Percentiles rank a stretch among this genome's conserved stretches.
phyloP scores from a whole-genome alignment of 2,329 filamentous ascomycete genomes.

The Pseudonectria buxi region DNA sequence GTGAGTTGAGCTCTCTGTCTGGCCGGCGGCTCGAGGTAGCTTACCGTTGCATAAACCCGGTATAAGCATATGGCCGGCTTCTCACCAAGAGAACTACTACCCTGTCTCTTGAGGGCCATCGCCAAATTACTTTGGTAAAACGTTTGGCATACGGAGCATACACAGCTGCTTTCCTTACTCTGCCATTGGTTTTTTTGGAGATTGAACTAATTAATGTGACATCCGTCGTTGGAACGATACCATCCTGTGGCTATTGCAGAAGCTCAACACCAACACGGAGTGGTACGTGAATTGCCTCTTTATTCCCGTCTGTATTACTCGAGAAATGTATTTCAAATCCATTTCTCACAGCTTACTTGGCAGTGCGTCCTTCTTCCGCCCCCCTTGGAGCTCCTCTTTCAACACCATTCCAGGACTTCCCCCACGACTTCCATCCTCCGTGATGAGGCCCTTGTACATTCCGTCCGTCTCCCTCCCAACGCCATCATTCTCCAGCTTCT shows the following conservation, averaged over 20 bases:
- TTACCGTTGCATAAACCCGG: neutral
- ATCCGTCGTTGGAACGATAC: neutral
- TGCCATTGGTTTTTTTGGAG: too few species aligned
- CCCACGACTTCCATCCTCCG: slow-evolving; percentile 48
- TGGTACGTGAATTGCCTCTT: too few species aligned
- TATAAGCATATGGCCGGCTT: too few species aligned
- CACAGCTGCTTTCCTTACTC: too few species aligned
- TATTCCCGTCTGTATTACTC: too few species aligned
- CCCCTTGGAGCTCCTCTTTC: slow-evolving; percentile 34
- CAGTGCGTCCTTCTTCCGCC: slow-evolving; percentile 10
- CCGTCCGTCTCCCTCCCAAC: slow-evolving; percentile 28
- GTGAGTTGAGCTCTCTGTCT: neutral
- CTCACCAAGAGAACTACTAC: too few species aligned
- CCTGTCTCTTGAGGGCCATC: too few species aligned
- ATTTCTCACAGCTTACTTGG: slow-evolving; percentile 20
- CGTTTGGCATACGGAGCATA: too few species aligned
- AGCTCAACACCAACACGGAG: neutral
- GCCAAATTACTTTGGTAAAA: too few species aligned
- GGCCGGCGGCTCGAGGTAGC: neutral
- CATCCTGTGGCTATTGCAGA: neutral
- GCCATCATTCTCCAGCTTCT: slow-evolving; percentile 40
- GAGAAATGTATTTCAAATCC: too few species aligned
- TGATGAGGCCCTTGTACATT: slow-evolving; percentile 35
- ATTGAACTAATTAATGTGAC: too few species aligned
- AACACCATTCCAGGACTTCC: slow-evolving; percentile 41